Evolutionary conservation across 2,329 filamentous ascomycete species (phyloP).

Genomic region (Fusarium duplospermum): DNA sequence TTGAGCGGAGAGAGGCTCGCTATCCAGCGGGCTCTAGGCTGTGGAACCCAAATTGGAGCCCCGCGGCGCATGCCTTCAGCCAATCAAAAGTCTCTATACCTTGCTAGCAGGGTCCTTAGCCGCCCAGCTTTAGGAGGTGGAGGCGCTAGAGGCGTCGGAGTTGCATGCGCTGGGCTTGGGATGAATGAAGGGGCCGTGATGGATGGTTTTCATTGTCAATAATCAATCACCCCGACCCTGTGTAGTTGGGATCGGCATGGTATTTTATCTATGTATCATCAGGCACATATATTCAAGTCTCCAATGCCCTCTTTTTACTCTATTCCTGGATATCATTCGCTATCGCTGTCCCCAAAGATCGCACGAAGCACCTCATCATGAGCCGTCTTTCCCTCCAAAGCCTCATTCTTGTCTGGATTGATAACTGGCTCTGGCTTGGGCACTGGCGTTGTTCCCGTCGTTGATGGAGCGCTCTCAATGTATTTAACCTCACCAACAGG

Average conservation of each 20-base stretch:
- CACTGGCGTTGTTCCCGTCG: not conserved
- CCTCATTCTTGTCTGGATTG: slow-evolving; percentile 76
- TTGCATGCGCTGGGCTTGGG: slow-evolving; percentile 32
- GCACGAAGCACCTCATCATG: slow-evolving; percentile 87
- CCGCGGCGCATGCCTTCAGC: slow-evolving; percentile 27
- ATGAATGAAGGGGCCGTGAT: slow-evolving; percentile 19
- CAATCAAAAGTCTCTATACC: slow-evolving; percentile 21
- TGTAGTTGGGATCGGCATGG: not conserved
- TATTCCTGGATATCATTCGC: slow-evolving; percentile 58
- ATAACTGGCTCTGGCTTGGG: slow-evolving; percentile 48
- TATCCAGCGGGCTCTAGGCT: slow-evolving; percentile 23
- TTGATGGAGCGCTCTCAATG: slow-evolving; percentile 22
- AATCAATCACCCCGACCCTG: not conserved
- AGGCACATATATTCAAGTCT: not conserved
- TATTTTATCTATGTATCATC: not conserved
- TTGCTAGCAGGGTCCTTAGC: slow-evolving; percentile 35
- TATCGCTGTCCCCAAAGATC: slow-evolving; percentile 92
- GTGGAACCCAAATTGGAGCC: slow-evolving; percentile 44
- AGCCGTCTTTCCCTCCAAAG: slow-evolving; percentile 76
- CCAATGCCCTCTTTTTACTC: not conserved
- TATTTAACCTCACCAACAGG: slow-evolving; percentile 17
- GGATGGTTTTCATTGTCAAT: not conserved
- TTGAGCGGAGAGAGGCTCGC: slow-evolving; percentile 30
- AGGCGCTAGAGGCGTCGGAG: slow-evolving; percentile 37
- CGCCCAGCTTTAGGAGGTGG: slow-evolving; percentile 36